These are phyloP conservation scores for Periconia macrospinosa DNA, from an alignment of 2,329 filamentous ascomycete genomes.

Conservation along the genomic window DNA sequence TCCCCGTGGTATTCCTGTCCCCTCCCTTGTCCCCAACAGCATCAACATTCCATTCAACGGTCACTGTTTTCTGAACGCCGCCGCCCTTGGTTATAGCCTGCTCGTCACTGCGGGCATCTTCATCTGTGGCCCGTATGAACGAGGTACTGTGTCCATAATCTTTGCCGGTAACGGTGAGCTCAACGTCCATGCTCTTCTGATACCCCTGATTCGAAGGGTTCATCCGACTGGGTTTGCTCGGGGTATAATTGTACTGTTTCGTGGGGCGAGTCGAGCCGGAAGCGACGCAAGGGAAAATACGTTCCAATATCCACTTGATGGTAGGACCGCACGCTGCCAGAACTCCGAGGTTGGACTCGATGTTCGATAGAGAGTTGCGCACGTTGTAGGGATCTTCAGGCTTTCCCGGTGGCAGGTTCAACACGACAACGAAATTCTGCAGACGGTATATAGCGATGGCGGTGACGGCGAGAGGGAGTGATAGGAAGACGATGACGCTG, in stretches of 20 bases:
- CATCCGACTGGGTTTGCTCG: neutral
- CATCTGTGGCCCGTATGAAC: neutral
- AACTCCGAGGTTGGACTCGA: constrained; percentile 20
- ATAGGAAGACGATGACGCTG: constrained; percentile 17
- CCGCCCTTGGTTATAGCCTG: neutral
- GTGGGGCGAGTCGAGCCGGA: neutral
- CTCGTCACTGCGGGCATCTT: neutral
- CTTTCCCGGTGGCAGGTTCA: constrained; percentile 4
- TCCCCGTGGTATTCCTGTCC: too few relatives aligned
- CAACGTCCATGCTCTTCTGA: neutral
- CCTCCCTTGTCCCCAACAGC: neutral
- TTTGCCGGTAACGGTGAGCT: neutral
- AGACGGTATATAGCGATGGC: constrained; percentile 16
- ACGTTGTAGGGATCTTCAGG: constrained; percentile 13
- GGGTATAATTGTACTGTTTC: neutral
- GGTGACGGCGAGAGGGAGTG: constrained; percentile 16
- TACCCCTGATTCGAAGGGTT: neutral
- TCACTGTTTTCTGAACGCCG: neutral
- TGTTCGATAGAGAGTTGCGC: constrained; percentile 14
- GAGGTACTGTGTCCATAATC: neutral
- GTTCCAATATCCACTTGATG: constrained; percentile 17
- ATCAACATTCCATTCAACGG: neutral
- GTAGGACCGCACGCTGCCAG: constrained; percentile 18
- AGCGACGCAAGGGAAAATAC: constrained; percentile 14
- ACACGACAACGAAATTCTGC: constrained; percentile 9